Percentiles rank a stretch among this genome's conserved stretches.
Conservation (phyloP, 768 basidiomycete genomes). For the Solioccasus polychromus region DNA sequence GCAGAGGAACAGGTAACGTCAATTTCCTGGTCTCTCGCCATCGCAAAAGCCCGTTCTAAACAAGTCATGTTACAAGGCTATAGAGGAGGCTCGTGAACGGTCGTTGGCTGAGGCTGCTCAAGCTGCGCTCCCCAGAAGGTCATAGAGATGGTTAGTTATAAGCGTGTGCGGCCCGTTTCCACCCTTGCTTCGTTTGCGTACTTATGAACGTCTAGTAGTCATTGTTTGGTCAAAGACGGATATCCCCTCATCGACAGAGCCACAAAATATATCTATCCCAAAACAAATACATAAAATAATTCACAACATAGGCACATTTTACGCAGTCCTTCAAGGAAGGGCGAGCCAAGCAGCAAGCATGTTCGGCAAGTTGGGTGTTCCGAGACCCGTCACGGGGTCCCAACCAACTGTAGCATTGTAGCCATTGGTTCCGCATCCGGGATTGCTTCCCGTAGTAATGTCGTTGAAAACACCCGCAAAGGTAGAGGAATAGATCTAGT, state of each 20-base stretch:
- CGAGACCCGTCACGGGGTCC: slow-evolving; percentile 37
- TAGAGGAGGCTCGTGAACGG: slow-evolving; percentile 27
- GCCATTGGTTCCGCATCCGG: slow-evolving; percentile 28
- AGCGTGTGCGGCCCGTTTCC: too few relatives aligned
- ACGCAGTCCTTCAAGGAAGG: slow-evolving; percentile 33
- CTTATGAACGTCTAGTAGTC: too few relatives aligned
- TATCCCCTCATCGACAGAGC: too few relatives aligned
- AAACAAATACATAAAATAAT: not conserved
- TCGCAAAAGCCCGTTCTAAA: not conserved
- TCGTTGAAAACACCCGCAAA: slow-evolving; percentile 20
- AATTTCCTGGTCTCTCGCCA: not conserved
- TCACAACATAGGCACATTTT: not conserved
- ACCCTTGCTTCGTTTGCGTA: too few relatives aligned
- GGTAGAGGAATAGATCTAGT: slow-evolving; percentile 16
- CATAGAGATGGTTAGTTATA: too few relatives aligned
- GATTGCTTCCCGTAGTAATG: slow-evolving; percentile 21
- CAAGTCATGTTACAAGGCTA: slow-evolving; percentile 13
- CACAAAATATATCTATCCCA: not conserved
- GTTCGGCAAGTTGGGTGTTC: slow-evolving; percentile 46
- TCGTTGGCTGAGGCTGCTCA: slow-evolving; percentile 32
- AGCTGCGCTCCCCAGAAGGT: slow-evolving; percentile 19
- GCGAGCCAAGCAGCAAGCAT: slow-evolving; percentile 42
- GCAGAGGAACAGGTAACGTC: slow-evolving; percentile 15
- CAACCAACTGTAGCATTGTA: slow-evolving; percentile 24
- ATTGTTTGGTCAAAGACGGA: too few relatives aligned